Evolutionary conservation across 108 stramenopile genomes (phyloP), one percentile per base, ranked within the genome.

Genomic region (Cyclotella choctawhatcheeana): DNA sequence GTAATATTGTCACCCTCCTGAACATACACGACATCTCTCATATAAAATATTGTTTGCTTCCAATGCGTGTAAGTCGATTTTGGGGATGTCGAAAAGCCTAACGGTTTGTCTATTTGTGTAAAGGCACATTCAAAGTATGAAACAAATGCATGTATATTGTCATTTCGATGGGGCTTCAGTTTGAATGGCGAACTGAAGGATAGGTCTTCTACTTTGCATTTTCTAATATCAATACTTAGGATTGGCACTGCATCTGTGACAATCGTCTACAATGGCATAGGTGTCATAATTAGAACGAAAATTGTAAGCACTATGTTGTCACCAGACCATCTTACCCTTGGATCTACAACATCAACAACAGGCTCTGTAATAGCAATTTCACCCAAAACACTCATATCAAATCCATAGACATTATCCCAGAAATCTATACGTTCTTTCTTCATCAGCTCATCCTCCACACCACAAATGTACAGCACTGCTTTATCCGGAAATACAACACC

Each of bases 51-150:
- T 0, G 93, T 94, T 71, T 98, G 97, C 76, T 99, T 99, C 98
- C 98, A 99, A 81, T 99, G 98, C 10, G 98, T 99, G 84, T 97
- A 97, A 24, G 85, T 80, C 25, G 91, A 89, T 72, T 89, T 90
- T 5, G 98, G 97, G 1, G 95, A 89, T 14, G 98, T 99, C 18
- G 92, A 91, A 67, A 98, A 97, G 6, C 87, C 91, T n/a, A 99
- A 81, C 4, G 98, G 98, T 81, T 97, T 97, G 66, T 94, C 96
- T 33, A 96, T 74, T 44, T 90, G 87, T 8, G 92, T 93, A 75
- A 99, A 99, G 5, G 86, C 93, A 65, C 95, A 96, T 82, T 99
- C 98, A 82, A 98, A 97, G 73, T 96, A 97, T 0, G 94, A 91
- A 31, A 96, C 95, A 47, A 99, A 84, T 17, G 91, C 97, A 79